phyloP scores from a whole-genome alignment of 345 rosid genomes.

The Eucalyptus dawsonii region DNA sequence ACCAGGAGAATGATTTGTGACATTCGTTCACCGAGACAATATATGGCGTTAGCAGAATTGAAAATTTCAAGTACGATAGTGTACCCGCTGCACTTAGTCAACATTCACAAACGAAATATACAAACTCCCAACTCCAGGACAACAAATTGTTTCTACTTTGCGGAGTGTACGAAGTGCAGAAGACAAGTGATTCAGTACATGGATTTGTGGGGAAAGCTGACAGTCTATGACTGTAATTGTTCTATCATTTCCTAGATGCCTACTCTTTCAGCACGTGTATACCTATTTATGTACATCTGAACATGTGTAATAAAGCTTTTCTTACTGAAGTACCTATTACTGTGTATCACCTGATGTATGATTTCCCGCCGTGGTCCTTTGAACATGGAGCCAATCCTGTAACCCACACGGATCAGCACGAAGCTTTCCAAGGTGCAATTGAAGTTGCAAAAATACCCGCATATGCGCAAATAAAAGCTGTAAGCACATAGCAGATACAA shows the following conservation, averaged over 20 bases:
- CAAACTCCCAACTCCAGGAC: neutral
- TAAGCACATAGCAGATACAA: neutral
- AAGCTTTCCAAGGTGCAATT: neutral
- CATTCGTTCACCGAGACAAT: neutral
- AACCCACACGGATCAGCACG: neutral
- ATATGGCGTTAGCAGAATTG: neutral
- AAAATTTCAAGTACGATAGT: neutral
- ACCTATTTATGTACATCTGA: neutral
- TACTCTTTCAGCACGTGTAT: neutral
- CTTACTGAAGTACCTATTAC: neutral
- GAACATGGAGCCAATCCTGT: neutral
- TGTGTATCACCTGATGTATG: neutral
- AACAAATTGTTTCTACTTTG: neutral
- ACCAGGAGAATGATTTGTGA: neutral
- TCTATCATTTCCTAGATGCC: neutral
- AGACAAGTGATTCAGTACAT: neutral
- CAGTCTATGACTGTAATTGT: neutral
- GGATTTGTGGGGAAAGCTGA: neutral
- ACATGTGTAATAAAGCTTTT: neutral
- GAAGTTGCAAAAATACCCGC: neutral
- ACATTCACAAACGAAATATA: neutral
- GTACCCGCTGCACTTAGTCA: neutral
- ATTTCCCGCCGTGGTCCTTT: neutral
- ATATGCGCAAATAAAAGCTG: neutral
- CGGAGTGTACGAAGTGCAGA: neutral